Conservation (phyloP, 495 filamentous ascomycete genomes). For the Margaritispora aquatica region DNA sequence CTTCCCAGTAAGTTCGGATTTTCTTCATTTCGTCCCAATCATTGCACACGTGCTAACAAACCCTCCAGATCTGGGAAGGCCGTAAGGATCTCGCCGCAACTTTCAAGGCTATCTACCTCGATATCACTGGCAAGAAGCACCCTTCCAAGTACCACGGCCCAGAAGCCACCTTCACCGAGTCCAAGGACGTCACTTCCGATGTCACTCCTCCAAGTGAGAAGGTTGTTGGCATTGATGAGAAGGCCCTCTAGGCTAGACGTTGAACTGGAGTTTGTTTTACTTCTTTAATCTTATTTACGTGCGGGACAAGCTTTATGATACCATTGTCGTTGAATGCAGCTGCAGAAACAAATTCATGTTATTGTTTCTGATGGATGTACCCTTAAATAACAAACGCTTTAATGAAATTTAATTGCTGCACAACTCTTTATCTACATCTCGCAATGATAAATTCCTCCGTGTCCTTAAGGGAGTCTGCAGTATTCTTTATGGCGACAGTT, state of each 20-base stretch:
- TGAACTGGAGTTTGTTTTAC: neutral
- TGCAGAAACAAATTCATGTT: too few relatives aligned
- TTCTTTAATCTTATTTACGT: neutral
- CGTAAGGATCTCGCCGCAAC: conserved; percentile 55
- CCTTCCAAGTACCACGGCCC: conserved; percentile 14
- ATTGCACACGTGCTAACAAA: neutral
- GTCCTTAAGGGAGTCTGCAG: too few relatives aligned
- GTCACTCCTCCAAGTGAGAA: conserved; percentile 11
- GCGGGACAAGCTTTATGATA: neutral
- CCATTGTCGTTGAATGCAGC: conserved; percentile 3
- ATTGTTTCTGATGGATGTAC: too few relatives aligned
- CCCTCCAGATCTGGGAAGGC: conserved; percentile 9
- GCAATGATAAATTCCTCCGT: too few relatives aligned
- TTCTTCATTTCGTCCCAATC: neutral
- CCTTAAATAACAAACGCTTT: neutral
- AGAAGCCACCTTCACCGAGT: conserved; percentile 17
- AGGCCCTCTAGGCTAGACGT: neutral
- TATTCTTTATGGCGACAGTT: too few relatives aligned
- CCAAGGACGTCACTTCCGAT: conserved; percentile 15
- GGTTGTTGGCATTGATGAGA: conserved; percentile 4
- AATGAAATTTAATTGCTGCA: neutral
- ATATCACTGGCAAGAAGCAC: conserved; percentile 40
- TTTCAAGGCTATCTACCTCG: conserved; percentile 57
- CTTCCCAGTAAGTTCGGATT: conserved; percentile 10
- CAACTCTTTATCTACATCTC: too few relatives aligned